Percentiles rank a stretch among this genome's conserved stretches.
Conservation (phyloP, 805 yeast species). For the Priceomyces castillae region DNA sequence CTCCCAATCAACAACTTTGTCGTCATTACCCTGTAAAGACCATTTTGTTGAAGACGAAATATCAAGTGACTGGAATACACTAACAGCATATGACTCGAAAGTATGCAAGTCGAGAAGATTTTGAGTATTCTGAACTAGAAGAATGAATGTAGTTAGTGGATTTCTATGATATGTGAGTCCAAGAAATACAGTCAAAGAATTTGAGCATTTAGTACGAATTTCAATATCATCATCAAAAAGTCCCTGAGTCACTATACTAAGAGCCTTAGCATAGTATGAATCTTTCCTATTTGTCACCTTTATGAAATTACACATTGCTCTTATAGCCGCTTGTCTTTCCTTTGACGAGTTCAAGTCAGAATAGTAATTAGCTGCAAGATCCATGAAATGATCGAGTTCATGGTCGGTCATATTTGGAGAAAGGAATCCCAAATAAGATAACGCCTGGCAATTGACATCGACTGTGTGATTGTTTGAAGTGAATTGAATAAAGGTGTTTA, state of each 20-base stretch:
- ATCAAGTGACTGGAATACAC: not conserved
- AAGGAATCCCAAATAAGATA: not conserved
- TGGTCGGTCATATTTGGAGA: not conserved
- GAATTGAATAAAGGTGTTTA: not conserved
- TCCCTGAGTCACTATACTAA: conserved; percentile 30
- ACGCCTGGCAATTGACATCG: not conserved
- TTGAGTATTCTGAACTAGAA: not conserved
- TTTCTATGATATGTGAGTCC: conserved; percentile 8
- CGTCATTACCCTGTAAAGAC: not conserved
- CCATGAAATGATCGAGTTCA: not conserved
- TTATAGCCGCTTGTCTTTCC: not conserved
- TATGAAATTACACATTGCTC: not conserved
- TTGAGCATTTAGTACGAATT: conserved; percentile 49
- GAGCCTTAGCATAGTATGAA: conserved; percentile 12
- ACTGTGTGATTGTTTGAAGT: not conserved
- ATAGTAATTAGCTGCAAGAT: not conserved
- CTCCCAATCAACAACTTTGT: conserved; percentile 3
- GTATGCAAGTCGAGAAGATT: not conserved
- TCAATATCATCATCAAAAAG: conserved; percentile 68
- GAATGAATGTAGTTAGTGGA: not conserved
- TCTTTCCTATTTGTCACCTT: not conserved
- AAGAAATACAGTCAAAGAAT: conserved; percentile 33
- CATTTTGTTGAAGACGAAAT: not conserved
- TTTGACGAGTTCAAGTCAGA: not conserved
- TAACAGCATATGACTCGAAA: not conserved